Conservation (phyloP, 2,329 filamentous ascomycete species). For the Fusarium papillatum region DNA sequence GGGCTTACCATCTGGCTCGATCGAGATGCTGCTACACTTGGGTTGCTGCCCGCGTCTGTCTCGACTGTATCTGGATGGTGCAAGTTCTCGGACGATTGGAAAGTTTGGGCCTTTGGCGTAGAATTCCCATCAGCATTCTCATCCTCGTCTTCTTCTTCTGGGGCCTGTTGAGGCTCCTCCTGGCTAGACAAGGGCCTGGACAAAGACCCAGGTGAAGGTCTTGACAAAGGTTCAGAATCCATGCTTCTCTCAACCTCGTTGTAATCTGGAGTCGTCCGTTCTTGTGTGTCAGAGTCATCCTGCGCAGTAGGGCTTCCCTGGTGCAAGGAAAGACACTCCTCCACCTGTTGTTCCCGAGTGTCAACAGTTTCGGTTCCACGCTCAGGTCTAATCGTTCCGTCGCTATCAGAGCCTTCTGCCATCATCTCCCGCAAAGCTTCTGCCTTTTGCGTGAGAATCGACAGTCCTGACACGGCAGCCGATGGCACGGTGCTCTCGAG, state of each 20-base stretch:
- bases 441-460: not conserved
- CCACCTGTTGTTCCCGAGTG: not conserved
- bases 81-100: not conserved
- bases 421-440: not conserved
- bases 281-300: accelerated
- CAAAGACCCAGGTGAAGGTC: too few relatives aligned
- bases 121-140: not conserved
- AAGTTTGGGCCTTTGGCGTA: not conserved
- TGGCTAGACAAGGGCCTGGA: not conserved
- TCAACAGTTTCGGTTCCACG: too few relatives aligned
- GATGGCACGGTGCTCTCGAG: constrained; percentile 14
- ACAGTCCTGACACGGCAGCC: not conserved
- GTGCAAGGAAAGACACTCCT: not conserved
- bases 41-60: too few relatives aligned
- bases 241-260: not conserved
- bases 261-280: not conserved
- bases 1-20: not conserved
- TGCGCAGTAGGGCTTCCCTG: not conserved
- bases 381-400: not conserved
- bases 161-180: not conserved
- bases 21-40: not conserved
- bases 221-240: not conserved
- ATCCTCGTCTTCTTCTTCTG: not conserved
- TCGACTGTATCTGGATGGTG: not conserved
- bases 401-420: not conserved